phyloP scores from a whole-genome alignment of 2,329 filamentous ascomycete species.

The Fusarium drepaniforme region DNA sequence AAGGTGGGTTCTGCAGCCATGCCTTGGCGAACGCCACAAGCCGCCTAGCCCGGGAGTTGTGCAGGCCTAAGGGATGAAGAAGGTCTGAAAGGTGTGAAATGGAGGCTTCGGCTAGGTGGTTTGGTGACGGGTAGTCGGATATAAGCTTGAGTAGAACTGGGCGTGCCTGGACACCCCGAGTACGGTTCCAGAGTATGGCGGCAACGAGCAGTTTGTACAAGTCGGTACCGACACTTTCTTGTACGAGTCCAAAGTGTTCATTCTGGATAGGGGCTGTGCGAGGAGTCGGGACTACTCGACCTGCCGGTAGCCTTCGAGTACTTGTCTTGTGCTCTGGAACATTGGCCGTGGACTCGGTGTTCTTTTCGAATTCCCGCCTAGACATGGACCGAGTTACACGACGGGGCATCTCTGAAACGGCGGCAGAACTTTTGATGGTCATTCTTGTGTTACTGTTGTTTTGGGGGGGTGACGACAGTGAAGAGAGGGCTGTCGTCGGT shows the following conservation, averaged over 20 bases:
- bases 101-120: background rate
- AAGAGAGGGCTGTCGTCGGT: background rate
- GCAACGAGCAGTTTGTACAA: constrained; percentile 25
- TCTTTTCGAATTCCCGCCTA: background rate
- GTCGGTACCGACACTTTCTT: constrained; percentile 22
- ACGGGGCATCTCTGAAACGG: background rate
- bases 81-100: constrained; percentile 16
- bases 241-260: constrained; percentile 20
- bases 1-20: constrained; percentile 15
- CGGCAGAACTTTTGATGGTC: background rate
- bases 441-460: background rate
- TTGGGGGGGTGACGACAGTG: too few relatives aligned
- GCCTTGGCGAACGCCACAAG: constrained; percentile 27
- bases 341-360: background rate
- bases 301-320: background rate
- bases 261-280: constrained; percentile 3
- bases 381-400: constrained; percentile 26
- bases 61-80: constrained; percentile 22
- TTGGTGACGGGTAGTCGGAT: constrained; percentile 1
- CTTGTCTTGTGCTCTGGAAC: background rate
- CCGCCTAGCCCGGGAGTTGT: constrained; percentile 28
- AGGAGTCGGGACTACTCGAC: background rate
- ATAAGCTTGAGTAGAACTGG: constrained; percentile 1
- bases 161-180: constrained; percentile 22
- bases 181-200: constrained; percentile 30